Evolutionary conservation across 345 rosid genomes (phyloP).

Genomic region (Nasturtium officinale): DNA sequence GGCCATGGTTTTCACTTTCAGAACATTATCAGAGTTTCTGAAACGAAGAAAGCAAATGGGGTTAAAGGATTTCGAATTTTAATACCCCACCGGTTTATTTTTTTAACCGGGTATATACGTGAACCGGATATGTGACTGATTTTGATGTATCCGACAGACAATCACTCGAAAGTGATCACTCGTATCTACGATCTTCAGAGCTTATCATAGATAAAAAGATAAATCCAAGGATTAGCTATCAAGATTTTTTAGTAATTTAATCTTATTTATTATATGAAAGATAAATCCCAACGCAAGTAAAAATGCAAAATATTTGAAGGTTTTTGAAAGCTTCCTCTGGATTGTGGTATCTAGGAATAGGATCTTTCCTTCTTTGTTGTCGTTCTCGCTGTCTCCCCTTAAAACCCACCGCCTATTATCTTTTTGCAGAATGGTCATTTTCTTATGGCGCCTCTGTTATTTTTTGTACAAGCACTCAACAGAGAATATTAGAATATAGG

Average conservation of each 20-base stretch:
- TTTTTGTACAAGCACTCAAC: conserved; percentile 32
- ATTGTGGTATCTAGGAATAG: conserved; percentile 9
- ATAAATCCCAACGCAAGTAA: not conserved
- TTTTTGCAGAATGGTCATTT: conserved; percentile 30
- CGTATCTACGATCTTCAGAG: not conserved
- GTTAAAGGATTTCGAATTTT: conserved; percentile 31
- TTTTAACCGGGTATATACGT: not conserved
- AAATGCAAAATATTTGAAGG: no score
- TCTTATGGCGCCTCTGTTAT: conserved; percentile 32
- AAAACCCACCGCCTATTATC: not conserved
- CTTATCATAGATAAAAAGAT: no score
- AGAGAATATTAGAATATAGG: conserved; percentile 21
- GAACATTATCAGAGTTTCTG: not conserved
- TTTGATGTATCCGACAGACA: not conserved
- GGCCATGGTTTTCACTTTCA: conserved; percentile 48
- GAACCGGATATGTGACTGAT: conserved; percentile 17
- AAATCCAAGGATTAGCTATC: no score
- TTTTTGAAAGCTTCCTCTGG: conserved; percentile 12
- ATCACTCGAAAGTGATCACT: no score
- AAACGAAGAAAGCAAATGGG: conserved; percentile 17
- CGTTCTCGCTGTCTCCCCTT: not conserved
- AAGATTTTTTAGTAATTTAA: not conserved
- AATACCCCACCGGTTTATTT: not conserved
- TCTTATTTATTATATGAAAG: no score
- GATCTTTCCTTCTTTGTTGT: not conserved